Conservation (phyloP, 1,139 yeast genomes). For the Arxiozyma heterogenica region DNA sequence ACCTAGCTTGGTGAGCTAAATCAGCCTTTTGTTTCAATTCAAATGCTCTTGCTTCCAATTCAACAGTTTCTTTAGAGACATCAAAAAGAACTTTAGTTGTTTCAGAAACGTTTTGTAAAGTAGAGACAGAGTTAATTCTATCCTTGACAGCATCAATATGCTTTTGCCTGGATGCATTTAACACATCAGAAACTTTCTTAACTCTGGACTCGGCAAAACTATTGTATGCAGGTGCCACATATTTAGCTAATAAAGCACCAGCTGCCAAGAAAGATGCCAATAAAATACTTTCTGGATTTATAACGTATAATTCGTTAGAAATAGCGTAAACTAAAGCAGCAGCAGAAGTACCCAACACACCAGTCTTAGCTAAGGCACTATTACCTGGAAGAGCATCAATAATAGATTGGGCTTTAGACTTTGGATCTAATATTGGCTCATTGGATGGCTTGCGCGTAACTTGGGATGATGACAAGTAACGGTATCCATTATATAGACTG, state of each 20-base stretch:
- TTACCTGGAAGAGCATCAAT: constrained; percentile 91
- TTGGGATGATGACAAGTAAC: constrained; percentile 1
- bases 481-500: not conserved
- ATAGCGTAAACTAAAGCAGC: constrained; percentile 93
- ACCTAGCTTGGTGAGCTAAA: constrained; percentile 81
- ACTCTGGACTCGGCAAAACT: constrained; percentile 93
- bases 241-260: constrained; percentile 68
- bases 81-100: constrained; percentile 89
- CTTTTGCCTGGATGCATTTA: constrained; percentile 80
- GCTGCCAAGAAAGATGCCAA: constrained; percentile 73
- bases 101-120: constrained; percentile 83
- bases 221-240: constrained; percentile 87
- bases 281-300: constrained; percentile 89
- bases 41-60: constrained; percentile 87
- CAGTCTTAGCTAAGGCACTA: constrained; percentile 82
- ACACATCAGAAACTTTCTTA: constrained; percentile 67
- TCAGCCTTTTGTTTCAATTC: constrained; percentile 87
- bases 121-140: constrained; percentile 81
- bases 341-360: constrained; percentile 86
- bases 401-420: constrained; percentile 82
- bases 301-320: constrained; percentile 83
- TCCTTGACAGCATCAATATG: constrained; percentile 89
- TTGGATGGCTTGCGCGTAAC: not conserved
- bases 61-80: constrained; percentile 91
- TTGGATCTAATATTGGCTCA: constrained; percentile 48